Evolutionary conservation across 345 rosid species (phyloP).

Genomic region (Leavenworthia alabamica): DNA sequence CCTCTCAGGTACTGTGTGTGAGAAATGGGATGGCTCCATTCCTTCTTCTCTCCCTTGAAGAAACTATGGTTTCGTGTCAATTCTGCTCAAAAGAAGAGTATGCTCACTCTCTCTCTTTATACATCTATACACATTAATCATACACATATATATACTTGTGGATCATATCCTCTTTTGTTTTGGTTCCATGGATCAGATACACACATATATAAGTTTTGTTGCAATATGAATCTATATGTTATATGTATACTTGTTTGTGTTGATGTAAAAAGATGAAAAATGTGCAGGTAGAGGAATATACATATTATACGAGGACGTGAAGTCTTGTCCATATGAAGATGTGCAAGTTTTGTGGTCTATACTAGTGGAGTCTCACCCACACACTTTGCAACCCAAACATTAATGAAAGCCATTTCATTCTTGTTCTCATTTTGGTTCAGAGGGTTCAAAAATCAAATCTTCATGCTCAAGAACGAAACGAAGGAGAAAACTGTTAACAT

Average conservation of each 20-base stretch:
- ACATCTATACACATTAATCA: background rate
- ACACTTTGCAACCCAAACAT: slow-evolving; percentile 40
- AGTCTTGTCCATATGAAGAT: slow-evolving; percentile 84
- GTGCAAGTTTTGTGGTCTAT: slow-evolving; percentile 89
- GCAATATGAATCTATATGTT: background rate
- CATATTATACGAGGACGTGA: slow-evolving; percentile 84
- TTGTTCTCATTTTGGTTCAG: slow-evolving; percentile 16
- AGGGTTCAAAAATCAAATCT: slow-evolving; percentile 8
- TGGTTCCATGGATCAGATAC: background rate
- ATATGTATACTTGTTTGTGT: background rate
- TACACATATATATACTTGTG: background rate
- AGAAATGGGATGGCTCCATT: slow-evolving; percentile 83
- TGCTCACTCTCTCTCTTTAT: background rate
- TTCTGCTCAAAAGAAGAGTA: slow-evolving; percentile 70
- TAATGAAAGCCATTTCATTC: slow-evolving; percentile 25
- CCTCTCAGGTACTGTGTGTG: slow-evolving; percentile 27
- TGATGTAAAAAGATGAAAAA: background rate
- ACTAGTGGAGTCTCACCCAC: slow-evolving; percentile 69
- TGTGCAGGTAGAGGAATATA: slow-evolving; percentile 75
- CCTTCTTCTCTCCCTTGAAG: slow-evolving; percentile 88
- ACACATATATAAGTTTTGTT: slow-evolving; percentile 2
- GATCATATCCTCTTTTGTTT: background rate
- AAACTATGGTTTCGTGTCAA: slow-evolving; percentile 82
- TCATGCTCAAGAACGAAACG: slow-evolving; percentile 15
- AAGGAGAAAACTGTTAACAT: background rate